phyloP scores from a whole-genome alignment of 2,329 filamentous ascomycete genomes.

The Arthrobotrys musiformis region DNA sequence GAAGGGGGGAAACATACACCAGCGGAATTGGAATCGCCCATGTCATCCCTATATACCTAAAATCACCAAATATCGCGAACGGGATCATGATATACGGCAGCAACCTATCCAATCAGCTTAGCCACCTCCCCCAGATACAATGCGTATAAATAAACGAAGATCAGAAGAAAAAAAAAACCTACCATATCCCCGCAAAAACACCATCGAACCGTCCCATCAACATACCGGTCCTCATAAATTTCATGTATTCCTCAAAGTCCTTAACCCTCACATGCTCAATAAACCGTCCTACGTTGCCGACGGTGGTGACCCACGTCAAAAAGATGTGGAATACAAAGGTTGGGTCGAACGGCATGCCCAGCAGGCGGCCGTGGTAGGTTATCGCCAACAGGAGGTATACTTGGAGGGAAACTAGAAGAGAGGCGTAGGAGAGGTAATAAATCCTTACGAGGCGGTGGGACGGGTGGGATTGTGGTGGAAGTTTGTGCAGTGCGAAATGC shows the following conservation, averaged over 20 bases:
- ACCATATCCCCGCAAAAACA: conserved; percentile 31
- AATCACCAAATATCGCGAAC: conserved; percentile 38
- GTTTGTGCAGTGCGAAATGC: conserved; percentile 50
- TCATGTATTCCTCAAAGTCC: conserved; percentile 16
- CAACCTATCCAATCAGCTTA: not conserved
- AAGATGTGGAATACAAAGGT: conserved; percentile 20
- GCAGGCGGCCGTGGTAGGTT: conserved; percentile 21
- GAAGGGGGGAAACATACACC: conserved; percentile 14
- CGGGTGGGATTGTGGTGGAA: conserved; percentile 17
- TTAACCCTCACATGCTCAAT: conserved; percentile 1
- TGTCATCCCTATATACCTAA: conserved; percentile 7
- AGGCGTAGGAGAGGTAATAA: conserved; percentile 18
- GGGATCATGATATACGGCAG: conserved; percentile 37
- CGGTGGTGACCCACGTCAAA: not conserved
- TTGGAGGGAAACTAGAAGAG: conserved; percentile 7
- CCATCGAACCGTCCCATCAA: conserved; percentile 30
- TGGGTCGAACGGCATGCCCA: conserved; percentile 11
- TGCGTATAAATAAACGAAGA: not conserved
- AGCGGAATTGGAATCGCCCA: conserved; percentile 32
- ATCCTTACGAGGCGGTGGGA: not conserved
- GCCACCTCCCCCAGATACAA: not conserved
- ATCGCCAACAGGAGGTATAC: conserved; percentile 21
- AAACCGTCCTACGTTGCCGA: conserved; percentile 14
- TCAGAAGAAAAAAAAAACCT: not conserved
- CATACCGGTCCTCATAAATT: not conserved